Base-by-base conservation (phyloP, 345 rosid genomes). In the Citrus mangshanensis region DNA sequence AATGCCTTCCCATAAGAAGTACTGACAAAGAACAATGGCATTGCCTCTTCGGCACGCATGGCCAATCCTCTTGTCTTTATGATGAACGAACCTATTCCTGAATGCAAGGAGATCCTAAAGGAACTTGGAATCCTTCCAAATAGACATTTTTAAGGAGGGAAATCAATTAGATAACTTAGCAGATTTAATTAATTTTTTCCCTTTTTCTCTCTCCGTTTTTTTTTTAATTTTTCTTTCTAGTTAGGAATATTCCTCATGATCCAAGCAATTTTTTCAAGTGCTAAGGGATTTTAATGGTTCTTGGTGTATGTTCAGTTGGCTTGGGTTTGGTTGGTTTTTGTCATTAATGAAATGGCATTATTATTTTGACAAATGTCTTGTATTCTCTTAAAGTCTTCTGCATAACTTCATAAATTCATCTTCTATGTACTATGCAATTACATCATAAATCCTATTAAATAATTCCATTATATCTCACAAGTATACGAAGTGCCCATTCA, bases 11-110 rank as follows among this genome's bases (percentile, higher is more conserved):
- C 71, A 73, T 22, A 82, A 81, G 75, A 82, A 81, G 75, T 27
- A 88, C 91, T 91, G 67, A 85, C 93, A 10, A 79, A 78, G 10
- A 77, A 89, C 77, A 90, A 84, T 61, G 93, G 93, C 68, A 80
- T 35, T 35, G 37, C 37, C 37, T 1, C 37, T 5, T 35, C 37
- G 37, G 6, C 37, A 35, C 37, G 1, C 37, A 5, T 35, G 37
- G 37, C 37, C 37, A 35, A 6, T 35, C 7, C 7, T 35, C 89
- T 93, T 64, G 90, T 92, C 24, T 89, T 89, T 89, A 77, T 89
- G 89, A 87, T 70, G 82, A 80, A 84, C 79, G 70, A 81, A 70
- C 81, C 88, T 78, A 84, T 85, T 8, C 67, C 87, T 22, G 87
- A 84, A 49, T 91, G 95, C 79, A 24, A 77, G 42, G 81, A 85